Evolutionary conservation across 192 early-diverging fungal species (phyloP).

Genomic region (Haplosporangium gracile): DNA sequence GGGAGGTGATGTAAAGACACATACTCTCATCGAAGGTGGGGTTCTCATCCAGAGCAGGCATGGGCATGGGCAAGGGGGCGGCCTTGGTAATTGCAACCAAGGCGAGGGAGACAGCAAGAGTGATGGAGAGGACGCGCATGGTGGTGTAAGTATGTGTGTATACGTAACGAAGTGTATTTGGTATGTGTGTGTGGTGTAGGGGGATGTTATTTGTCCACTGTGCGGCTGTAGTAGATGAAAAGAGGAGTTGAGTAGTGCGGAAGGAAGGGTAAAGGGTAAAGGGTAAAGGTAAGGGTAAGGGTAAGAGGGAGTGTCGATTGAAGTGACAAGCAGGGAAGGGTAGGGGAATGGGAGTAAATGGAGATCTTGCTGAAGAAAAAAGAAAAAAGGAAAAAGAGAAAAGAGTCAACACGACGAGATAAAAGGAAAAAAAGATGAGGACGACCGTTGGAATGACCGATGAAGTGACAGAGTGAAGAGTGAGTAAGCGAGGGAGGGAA

Average conservation of each 20-base stretch:
- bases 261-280: neutral
- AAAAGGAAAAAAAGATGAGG: neutral
- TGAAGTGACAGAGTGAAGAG: constrained; percentile 1
- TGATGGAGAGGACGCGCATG: constrained; percentile 41
- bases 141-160: neutral
- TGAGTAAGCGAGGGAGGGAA: neutral
- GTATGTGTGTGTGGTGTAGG: neutral
- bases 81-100: constrained; percentile 28
- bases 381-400: neutral
- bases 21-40: constrained; percentile 5
- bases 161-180: neutral
- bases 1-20: neutral
- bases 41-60: neutral
- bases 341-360: neutral
- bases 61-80: constrained; percentile 22
- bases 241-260: neutral
- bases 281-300: neutral
- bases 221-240: neutral
- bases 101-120: constrained; percentile 36
- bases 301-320: neutral
- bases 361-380: neutral
- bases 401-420: neutral
- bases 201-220: neutral
- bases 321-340: neutral
- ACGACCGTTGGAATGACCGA: neutral